Base-by-base conservation (phyloP, 2,329 filamentous ascomycete species). In the Beauveria asiatica region DNA sequence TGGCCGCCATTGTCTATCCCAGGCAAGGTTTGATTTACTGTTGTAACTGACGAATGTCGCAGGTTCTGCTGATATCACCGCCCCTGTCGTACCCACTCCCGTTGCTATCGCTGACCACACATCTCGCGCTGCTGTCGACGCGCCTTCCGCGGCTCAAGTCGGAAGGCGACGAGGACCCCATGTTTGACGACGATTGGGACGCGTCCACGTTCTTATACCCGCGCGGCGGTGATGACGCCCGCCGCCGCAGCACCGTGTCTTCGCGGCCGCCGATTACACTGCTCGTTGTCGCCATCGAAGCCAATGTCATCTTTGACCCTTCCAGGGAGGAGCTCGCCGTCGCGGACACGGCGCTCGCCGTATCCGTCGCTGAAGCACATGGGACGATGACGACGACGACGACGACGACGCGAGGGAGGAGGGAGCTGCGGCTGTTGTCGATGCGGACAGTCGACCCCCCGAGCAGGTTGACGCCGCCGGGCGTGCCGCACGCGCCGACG, bases 101-200 rank as follows among this genome's bases (percentile, higher is more conserved):
- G 1, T 83, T 99, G 11, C 86, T 99, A 46, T 96, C 92, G 37
- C 83, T 97, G 61, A 96, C 94, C 21, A 93, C 90, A 52, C 92
- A 99, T 72, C 87, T 99, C 62, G 94, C 94, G 3, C 88, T 99
- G 51, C 85, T 97, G 63, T 87, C 90, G 33, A 93, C 94, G 7
- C 86, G 89, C 64, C 80, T 97, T 3, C 94, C 94, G 8, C 83
- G 86, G 27, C 80, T 97, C 56, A 90, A 90, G 71, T 97, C 92
- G 1, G 89, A 96, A 73, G 84, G 84, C 61, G 93, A 97, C 75
- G 94, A 99, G 76, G 94, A 99, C 67, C 94, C 94, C 13, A 86
- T 97, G 70, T 99, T 99, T 75, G 89, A 97, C 76, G 94, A 99
- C 75, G 94, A 99, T 76, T 99, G 94, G 94, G 90, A 89, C 64